Evolutionary conservation across 352 stramenopile genomes (phyloP), one percentile per base, ranked within the genome.

Genomic region (Pythium volutum): DNA sequence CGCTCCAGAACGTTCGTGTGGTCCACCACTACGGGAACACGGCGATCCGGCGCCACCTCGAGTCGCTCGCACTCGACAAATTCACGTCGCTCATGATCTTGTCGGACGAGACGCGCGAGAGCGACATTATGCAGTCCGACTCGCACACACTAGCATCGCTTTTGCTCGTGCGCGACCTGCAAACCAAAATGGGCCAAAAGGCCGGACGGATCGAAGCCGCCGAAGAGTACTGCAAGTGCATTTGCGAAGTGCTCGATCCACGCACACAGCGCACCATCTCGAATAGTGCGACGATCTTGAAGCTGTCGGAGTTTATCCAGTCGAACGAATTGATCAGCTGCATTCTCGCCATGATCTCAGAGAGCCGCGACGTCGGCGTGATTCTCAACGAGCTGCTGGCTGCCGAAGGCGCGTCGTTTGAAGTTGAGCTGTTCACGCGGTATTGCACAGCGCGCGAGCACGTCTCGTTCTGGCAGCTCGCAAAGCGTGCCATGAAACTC

Each of bases 61-160:
- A 86, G 38, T 63, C 47, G 12, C 62, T 95, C 3, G 77, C 77
- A 0, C 74, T 95, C 43, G 65, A 75, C 16, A 62, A 73, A 10
- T 96, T 95, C 64, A 90, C 87, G 29, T 92, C 81, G 2, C 81
- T 91, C 26, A 87, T 96, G 71, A 93, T 96, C 38, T 55, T 97
- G 25, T 77, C 87, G 0, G 81, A 95, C 36, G 74, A 89, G 38
- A 76, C 75, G 2, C 70, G 75, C 34, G 84, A 94, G 47, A 74
- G 71, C 0, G 87, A 94, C 51, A 92, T 91, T 42, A 90, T 93
- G 79, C 75, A 87, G n/a, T 93, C 84, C 1, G 88, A 97, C 58
- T 95, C 83, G 22, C 84, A 92, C 52, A 92, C 88, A 10, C 58
- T 97, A 39, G 87, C 88, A 4, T 91, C 81, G 9, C 61, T 97